Base-by-base conservation (phyloP, 148 eudicot genomes). In the Suaeda aralocaspica region DNA sequence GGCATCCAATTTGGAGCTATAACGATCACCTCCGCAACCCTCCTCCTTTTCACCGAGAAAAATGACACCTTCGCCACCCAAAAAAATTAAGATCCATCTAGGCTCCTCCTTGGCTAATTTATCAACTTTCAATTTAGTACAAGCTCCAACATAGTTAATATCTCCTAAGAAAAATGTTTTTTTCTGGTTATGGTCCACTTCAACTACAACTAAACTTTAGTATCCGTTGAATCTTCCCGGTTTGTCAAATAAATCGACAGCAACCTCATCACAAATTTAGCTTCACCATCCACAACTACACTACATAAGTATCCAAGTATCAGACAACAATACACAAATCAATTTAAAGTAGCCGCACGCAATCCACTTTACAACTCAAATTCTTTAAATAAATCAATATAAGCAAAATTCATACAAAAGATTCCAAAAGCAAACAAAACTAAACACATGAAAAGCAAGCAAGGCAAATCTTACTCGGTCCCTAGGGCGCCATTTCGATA, bases 401-500 rank as follows among this genome's bases (percentile, higher is more conserved):
- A n/a, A n/a, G n/a, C n/a, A n/a, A n/a, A n/a, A n/a, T n/a, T n/a
- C n/a, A n/a, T n/a, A n/a, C n/a, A n/a, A n/a, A n/a, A n/a, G n/a
- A n/a, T n/a, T 3, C 28, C 10, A 39, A 12, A 63, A 63, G 1
- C 67, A 41, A n/a, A 42, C 6, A 24, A n/a, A 63, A 42, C 11
- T 1, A 25, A 24, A 22, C 1, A 5, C n/a, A 41, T 4, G 41
- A 25, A 41, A 3, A 50, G 8, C 41, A 67, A 24, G 22, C 33
- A 55, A 21, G 9, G 48, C 48, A 2, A 44, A 16, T 70, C 86
- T 78, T 83, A 92, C 98, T 50, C 92, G 79, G 50, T 93, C 95
- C 71, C 77, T 82, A 29, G 91, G 91, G 52, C 91, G 85, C 98
- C 98, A 93, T 72, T 84, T 90, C 4, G 92, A 88, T 44, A 93